A percentile compares a stretch with the other conserved stretches of the same genome.
phyloP scores from a whole-genome alignment of 2,329 filamentous ascomycete genomes.

The Aureobasidium zeae region DNA sequence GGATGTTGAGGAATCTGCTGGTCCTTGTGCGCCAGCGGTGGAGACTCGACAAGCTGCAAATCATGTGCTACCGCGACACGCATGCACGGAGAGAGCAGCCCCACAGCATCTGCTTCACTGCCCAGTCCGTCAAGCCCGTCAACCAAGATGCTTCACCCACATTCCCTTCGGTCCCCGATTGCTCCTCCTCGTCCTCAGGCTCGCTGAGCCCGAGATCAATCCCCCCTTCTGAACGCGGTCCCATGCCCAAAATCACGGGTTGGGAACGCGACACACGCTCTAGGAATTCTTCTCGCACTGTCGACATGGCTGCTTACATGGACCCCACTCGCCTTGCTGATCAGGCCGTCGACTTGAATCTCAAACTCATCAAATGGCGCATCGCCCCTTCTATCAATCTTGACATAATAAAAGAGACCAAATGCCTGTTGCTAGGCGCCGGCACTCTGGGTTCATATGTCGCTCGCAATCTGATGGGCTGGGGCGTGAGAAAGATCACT shows the following conservation, averaged over 20 bases:
- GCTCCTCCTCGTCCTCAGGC: conserved; percentile 18
- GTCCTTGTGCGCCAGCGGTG: conserved; percentile 77
- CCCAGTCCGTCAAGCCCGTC: conserved; percentile 36
- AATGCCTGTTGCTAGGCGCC: conserved; percentile 81
- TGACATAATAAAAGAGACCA: conserved; percentile 79
- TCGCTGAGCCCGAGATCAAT: conserved; percentile 19
- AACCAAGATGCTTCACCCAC: conserved; percentile 17
- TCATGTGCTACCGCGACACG: conserved; percentile 83
- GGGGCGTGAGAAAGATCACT: conserved; percentile 91
- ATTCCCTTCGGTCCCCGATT: conserved; percentile 1
- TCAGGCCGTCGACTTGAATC: conserved; percentile 88
- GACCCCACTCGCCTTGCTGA: conserved; percentile 81
- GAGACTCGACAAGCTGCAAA: conserved; percentile 64
- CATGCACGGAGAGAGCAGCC: conserved; percentile 68
- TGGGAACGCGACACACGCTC: conserved; percentile 81
- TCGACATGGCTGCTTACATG: conserved; percentile 86
- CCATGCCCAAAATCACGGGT: conserved; percentile 74
- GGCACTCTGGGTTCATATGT: conserved; percentile 93
- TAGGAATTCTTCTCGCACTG: conserved; percentile 67
- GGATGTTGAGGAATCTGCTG: conserved; percentile 84
- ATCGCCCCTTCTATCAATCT: conserved; percentile 82
- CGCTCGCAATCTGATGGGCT: conserved; percentile 81
- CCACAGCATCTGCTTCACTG: conserved; percentile 66
- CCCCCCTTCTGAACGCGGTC: conserved; percentile 9
- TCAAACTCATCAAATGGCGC: conserved; percentile 98